Evolutionary conservation across 2,329 filamentous ascomycete species (phyloP).

Genomic region (Neoarthrinium moseri): DNA sequence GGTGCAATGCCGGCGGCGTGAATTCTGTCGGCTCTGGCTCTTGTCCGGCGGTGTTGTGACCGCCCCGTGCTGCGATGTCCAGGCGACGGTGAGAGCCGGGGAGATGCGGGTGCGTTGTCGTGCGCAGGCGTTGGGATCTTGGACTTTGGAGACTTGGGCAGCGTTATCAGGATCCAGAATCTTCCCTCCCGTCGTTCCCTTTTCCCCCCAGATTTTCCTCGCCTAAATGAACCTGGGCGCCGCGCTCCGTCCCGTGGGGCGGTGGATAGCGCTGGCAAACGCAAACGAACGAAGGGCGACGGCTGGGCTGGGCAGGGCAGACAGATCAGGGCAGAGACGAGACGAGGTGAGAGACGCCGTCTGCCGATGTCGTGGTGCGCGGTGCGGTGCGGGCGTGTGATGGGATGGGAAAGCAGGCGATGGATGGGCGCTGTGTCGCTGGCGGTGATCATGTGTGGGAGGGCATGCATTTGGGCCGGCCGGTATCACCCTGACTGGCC

Average conservation of each 20-base stretch:
- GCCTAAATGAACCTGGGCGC: conserved; percentile 3
- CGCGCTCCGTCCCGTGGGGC: background rate
- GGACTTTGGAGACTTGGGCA: too few relatives aligned
- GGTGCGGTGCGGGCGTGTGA: background rate
- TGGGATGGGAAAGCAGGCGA: background rate
- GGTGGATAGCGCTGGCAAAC: background rate
- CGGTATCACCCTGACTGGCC: conserved; percentile 7
- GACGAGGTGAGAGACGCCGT: background rate
- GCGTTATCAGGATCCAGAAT: too few relatives aligned
- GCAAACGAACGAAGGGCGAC: background rate
- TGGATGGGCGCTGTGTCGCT: conserved; percentile 5
- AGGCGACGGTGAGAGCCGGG: too few relatives aligned
- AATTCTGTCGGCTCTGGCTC: too few relatives aligned
- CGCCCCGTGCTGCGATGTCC: too few relatives aligned
- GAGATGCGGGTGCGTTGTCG: too few relatives aligned
- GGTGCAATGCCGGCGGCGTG: too few relatives aligned
- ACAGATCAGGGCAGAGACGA: background rate
- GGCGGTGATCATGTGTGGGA: conserved; percentile 8
- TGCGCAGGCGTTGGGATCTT: too few relatives aligned
- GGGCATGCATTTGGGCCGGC: conserved; percentile 3
- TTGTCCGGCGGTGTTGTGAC: too few relatives aligned
- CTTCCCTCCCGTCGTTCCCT: conserved; percentile 1
- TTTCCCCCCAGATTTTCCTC: conserved; percentile 6
- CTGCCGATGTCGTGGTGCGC: background rate
- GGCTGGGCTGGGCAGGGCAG: background rate